Conservation (phyloP, 345 rosid species). For the Fremontodendron californicum region DNA sequence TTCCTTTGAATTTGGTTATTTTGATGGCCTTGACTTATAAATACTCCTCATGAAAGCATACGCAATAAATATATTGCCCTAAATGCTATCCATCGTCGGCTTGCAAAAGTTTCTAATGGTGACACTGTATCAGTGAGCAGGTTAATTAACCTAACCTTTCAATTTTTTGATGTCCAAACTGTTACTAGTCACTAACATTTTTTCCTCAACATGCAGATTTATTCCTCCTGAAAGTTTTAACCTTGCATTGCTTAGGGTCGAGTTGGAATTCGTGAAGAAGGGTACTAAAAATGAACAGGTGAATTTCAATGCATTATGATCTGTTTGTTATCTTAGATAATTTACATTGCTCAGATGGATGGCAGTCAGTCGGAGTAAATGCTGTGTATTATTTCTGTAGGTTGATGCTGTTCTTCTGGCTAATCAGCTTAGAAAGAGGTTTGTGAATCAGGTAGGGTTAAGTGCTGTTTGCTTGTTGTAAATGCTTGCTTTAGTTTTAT, state of each 20-base stretch:
- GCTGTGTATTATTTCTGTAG: slow-evolving; percentile 27
- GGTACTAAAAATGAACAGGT: slow-evolving; percentile 84
- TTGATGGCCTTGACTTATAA: too few relatives aligned
- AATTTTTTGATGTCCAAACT: not conserved
- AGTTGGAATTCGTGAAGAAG: too few relatives aligned
- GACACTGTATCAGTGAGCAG: slow-evolving; percentile 62
- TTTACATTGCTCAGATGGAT: not conserved
- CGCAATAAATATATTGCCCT: slow-evolving; percentile 56
- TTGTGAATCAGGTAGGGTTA: slow-evolving; percentile 58
- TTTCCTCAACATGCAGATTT: slow-evolving; percentile 43
- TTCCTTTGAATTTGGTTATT: too few relatives aligned
- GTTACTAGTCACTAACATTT: not conserved
- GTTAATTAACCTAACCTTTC: slow-evolving; percentile 25
- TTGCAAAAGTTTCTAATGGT: slow-evolving; percentile 81
- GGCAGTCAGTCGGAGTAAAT: not conserved
- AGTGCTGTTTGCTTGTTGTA: not conserved
- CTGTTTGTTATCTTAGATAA: not conserved
- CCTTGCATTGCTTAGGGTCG: slow-evolving; percentile 68
- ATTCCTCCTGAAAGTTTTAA: slow-evolving; percentile 69
- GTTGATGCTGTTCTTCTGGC: slow-evolving; percentile 81
- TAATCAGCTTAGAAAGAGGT: slow-evolving; percentile 69
- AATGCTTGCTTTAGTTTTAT: not conserved
- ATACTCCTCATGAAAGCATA: slow-evolving; percentile 72
- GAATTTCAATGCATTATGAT: slow-evolving; percentile 10
- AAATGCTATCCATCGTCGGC: too few relatives aligned